A percentile compares a stretch with the other conserved stretches of the same genome.
Conservation (phyloP, 2,329 filamentous ascomycete genomes). For the Eutypella sp. region DNA sequence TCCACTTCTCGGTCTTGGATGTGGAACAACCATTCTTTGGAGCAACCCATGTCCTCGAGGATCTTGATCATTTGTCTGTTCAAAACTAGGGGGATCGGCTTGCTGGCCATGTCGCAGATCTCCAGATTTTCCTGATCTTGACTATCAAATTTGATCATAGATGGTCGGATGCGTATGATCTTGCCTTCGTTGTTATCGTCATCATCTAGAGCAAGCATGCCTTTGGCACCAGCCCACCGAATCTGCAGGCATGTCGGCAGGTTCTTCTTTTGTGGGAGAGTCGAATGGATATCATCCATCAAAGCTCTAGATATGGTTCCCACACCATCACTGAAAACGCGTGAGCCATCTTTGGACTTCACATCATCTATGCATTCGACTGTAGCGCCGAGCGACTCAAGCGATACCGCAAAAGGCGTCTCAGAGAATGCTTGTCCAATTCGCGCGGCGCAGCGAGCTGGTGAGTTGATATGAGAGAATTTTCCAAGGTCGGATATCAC, state of each 20-base stretch:
- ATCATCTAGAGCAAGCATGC: conserved; percentile 68
- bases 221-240: conserved; percentile 69
- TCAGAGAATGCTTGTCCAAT: conserved; percentile 70
- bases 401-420: conserved; percentile 58
- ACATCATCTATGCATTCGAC: conserved; percentile 44
- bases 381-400: conserved; percentile 34
- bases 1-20: conserved; percentile 61
- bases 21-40: conserved; percentile 52
- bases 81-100: conserved; percentile 63
- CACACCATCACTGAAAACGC: conserved; percentile 74
- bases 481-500: conserved; percentile 47
- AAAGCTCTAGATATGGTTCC: conserved; percentile 64
- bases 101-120: conserved; percentile 65
- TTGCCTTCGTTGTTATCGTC: conserved; percentile 53
- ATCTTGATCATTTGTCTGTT: conserved; percentile 85
- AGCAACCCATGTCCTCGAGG: conserved; percentile 69
- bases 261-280: conserved; percentile 41
- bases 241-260: conserved; percentile 69
- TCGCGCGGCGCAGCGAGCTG: conserved; percentile 53
- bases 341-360: conserved; percentile 38
- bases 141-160: conserved; percentile 76
- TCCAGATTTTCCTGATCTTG: conserved; percentile 53
- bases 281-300: conserved; percentile 54
- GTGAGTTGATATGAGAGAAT: conserved; percentile 45
- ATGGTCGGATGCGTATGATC: conserved; percentile 58